Evolutionary conservation across 2,329 filamentous ascomycete genomes (phyloP).

Genomic region (Tolypocladium endophyticum): DNA sequence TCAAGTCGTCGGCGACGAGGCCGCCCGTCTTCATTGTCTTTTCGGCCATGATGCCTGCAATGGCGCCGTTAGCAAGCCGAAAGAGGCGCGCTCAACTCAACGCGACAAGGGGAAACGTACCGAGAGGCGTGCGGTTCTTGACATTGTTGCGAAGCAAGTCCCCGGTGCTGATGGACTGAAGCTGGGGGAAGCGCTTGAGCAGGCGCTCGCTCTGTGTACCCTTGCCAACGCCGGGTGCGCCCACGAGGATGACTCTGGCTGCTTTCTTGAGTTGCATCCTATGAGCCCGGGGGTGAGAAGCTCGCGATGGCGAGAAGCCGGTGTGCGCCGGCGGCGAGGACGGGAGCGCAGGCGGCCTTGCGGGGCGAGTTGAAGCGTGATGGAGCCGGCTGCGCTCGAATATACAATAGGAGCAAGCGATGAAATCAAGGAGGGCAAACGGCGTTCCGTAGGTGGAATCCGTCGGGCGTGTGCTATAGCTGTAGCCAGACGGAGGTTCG

Average conservation of each 20-base stretch:
- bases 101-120: conserved; percentile 31
- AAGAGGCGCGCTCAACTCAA: background rate
- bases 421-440: background rate
- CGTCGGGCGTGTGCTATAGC: background rate
- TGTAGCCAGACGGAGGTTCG: background rate
- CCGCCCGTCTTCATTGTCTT: conserved; percentile 76
- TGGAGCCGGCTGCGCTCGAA: background rate
- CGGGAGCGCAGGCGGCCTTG: background rate
- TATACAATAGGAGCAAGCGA: too few species aligned
- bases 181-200: conserved; percentile 74
- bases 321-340: background rate
- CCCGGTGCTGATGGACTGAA: conserved; percentile 87
- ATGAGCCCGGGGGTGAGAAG: conserved; percentile 3
- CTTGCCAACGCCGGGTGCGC: conserved; percentile 94
- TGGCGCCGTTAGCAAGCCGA: conserved; percentile 2
- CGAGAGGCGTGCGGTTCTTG: conserved; percentile 73
- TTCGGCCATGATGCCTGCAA: conserved; percentile 78
- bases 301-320: background rate
- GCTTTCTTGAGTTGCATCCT: conserved; percentile 63
- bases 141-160: conserved; percentile 91
- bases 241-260: conserved; percentile 87
- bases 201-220: conserved; percentile 90
- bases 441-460: background rate
- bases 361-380: background rate
- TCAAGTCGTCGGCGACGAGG: conserved; percentile 85